Base-by-base conservation (phyloP, 2,329 filamentous ascomycete species). In the Neospermospora avenae region DNA sequence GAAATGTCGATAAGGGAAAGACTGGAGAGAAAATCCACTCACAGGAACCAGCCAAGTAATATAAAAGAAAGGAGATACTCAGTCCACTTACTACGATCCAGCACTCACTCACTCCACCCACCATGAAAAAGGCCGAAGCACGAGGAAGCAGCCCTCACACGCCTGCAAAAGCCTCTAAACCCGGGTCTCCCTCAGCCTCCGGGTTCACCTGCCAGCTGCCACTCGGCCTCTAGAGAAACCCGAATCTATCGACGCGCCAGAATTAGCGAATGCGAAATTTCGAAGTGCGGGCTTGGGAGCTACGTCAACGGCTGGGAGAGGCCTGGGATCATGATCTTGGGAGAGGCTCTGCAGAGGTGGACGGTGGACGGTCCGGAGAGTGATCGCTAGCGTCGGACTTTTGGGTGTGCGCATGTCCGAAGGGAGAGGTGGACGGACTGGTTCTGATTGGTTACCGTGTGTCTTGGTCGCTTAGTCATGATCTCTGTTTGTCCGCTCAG, bases 181-280 rank as follows among this genome's bases (percentile, higher is more conserved):
- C 22, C 22, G 37, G 37, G 34, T 10, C 25, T 11, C 41, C 1
- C 4, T 39, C 42, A 37, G 24, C 41, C 24, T 48, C 42, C 42
- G 55, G 25, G 2, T 31, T 28, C 18, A n/a, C 24, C 14, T 3
- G n/a, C n/a, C 46, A 34, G 42, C 28, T 31, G 34, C n/a, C 4
- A n/a, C 37, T 57, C 55, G 55, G 55, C 55, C 44, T 57, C 39
- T 14, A 57, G 34, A n/a, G 44, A 46, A 52, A 57, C 20, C 44
- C 55, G 44, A 44, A 57, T 49, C 28, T 31, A 34, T 57, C 39
- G 39, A 34, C 37, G 13, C 1, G 20, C 25, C 3, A n/a, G 37
- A 31, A 35, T 37, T 22, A 37, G 28, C n/a, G n/a, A 51, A 20
- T 35, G 48, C 37, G 48, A 28, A 51, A n/a, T n/a, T n/a, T n/a